Evolutionary conservation across 2,329 filamentous ascomycete genomes (phyloP).

Genomic region (Incumbomyces lentus): DNA sequence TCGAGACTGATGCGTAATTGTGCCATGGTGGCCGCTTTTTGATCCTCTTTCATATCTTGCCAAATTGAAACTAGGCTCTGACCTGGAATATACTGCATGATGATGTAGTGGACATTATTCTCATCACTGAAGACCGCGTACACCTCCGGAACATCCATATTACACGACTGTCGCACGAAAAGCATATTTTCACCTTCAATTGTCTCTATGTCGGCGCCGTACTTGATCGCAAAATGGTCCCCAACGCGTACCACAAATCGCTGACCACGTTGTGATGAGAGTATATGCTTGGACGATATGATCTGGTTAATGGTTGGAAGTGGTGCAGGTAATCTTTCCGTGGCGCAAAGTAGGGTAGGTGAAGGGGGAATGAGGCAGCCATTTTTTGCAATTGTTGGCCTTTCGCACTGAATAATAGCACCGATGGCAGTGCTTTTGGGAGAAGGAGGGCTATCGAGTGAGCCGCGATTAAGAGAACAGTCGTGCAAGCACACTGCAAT

Average conservation of each 20-base stretch:
- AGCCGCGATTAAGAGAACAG: too few species aligned
- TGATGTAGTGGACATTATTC: conserved; percentile 3
- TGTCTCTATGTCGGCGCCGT: conserved; percentile 1
- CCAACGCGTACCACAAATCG: conserved; percentile 4
- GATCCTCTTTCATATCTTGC: conserved; percentile 3
- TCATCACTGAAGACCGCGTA: conserved; percentile 6
- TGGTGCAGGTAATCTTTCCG: conserved; percentile 1
- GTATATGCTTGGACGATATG: conserved; percentile 11
- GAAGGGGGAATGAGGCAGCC: conserved; percentile 4
- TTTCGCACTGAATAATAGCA: neutral
- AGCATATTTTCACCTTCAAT: conserved; percentile 9
- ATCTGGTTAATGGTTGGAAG: conserved; percentile 21
- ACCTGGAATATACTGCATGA: conserved; percentile 7
- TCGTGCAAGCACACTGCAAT: too few species aligned
- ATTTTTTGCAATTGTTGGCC: neutral
- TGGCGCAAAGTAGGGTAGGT: conserved; percentile 2
- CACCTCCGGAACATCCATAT: conserved; percentile 1
- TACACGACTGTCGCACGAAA: conserved; percentile 1
- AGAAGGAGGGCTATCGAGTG: too few species aligned
- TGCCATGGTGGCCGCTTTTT: neutral
- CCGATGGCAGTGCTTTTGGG: neutral
- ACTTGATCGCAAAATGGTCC: conserved; percentile 6
- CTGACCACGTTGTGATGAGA: conserved; percentile 6
- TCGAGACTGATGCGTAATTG: conserved; percentile 5
- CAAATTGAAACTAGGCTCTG: conserved; percentile 3